These are phyloP conservation scores for Gelatoporia subvermispora DNA, from an alignment of 768 basidiomycete genomes.

Conservation along the genomic window DNA sequence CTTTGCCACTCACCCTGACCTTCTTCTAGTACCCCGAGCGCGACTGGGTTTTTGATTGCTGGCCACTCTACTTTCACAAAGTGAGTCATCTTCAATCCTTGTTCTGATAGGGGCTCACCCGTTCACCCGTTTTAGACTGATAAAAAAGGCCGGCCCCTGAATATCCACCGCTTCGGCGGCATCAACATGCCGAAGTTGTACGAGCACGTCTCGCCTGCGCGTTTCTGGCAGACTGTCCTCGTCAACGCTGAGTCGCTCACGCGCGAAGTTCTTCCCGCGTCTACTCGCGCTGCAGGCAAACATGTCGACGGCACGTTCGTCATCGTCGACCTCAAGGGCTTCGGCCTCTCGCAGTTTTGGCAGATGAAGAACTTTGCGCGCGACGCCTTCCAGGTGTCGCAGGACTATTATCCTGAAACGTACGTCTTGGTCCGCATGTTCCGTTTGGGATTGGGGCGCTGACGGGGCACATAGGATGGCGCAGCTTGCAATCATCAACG, in stretches of 20 bases:
- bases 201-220: slow-evolving; percentile 25
- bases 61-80: slow-evolving; percentile 81
- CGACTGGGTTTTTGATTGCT: slow-evolving; percentile 63
- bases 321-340: slow-evolving; percentile 67
- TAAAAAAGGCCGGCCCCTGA: slow-evolving; percentile 71
- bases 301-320: slow-evolving; percentile 50
- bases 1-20: neutral
- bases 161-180: slow-evolving; percentile 59
- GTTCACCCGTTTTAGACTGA: slow-evolving; percentile 46
- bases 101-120: neutral
- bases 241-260: slow-evolving; percentile 62
- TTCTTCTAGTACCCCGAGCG: slow-evolving; percentile 59
- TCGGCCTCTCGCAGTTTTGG: slow-evolving; percentile 70
- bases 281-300: slow-evolving; percentile 49
- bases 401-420: slow-evolving; percentile 79
- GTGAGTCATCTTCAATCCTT: slow-evolving; percentile 26
- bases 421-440: slow-evolving; percentile 25
- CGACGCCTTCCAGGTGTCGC: slow-evolving; percentile 65
- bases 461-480: slow-evolving; percentile 57
- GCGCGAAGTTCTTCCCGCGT: slow-evolving; percentile 65
- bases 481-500: slow-evolving; percentile 65
- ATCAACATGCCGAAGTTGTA: slow-evolving; percentile 39
- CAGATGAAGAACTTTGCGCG: slow-evolving; percentile 64
- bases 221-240: slow-evolving; percentile 49
- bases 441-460: neutral